Conservation (phyloP, 306 rosid genomes). For the Vigna unguiculata region DNA sequence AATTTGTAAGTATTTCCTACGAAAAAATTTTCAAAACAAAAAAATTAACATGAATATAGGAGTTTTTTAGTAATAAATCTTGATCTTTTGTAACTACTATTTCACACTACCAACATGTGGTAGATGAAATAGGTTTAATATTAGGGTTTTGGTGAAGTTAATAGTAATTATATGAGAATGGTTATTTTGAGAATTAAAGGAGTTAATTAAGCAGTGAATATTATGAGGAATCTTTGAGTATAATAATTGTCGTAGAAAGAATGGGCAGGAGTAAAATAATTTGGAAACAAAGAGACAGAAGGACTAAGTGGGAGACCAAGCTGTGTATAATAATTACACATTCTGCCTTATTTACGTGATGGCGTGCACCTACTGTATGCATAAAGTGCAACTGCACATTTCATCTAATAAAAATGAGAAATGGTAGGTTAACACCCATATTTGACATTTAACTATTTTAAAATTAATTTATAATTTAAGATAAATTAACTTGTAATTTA, state of each 20-base stretch:
- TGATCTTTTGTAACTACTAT: neutral
- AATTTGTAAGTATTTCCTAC: too few species aligned
- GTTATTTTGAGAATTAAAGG: neutral
- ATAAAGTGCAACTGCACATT: constrained; percentile 37
- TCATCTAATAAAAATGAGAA: constrained; percentile 32
- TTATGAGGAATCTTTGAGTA: constrained; percentile 37
- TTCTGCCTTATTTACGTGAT: constrained; percentile 48
- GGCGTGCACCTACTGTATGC: constrained; percentile 49
- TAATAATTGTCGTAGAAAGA: constrained; percentile 37
- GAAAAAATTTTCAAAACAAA: too few species aligned
- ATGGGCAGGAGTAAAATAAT: constrained; percentile 36
- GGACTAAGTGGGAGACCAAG: constrained; percentile 41
- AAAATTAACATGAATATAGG: too few species aligned
- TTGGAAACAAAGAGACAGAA: constrained; percentile 6
- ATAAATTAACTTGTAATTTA: too few species aligned
- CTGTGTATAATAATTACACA: constrained; percentile 46
- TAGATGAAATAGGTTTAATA: constrained; percentile 9
- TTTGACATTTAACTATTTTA: too few species aligned
- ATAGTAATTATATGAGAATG: constrained; percentile 11
- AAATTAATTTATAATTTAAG: too few species aligned
- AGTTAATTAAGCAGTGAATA: neutral
- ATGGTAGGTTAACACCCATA: too few species aligned
- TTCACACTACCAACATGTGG: neutral
- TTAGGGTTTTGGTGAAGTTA: neutral
- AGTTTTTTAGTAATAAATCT: too few species aligned